Evolutionary conservation across 345 rosid species (phyloP), one percentile per base, ranked within the genome.

Genomic region (Aurinia saxatilis): DNA sequence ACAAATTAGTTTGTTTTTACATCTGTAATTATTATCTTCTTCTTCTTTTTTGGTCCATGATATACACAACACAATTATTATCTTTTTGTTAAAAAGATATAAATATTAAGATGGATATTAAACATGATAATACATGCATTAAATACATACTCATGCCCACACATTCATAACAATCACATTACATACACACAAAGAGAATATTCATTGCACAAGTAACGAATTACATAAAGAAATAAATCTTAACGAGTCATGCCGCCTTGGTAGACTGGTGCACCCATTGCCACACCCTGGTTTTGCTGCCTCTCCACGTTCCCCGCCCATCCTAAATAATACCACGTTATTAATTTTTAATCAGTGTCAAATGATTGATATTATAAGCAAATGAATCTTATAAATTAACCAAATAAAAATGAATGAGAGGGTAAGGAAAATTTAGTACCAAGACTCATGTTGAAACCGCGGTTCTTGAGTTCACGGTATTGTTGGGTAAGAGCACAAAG

Each of bases 401-500:
- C 5, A 6, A 5, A 6, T 0, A n/a, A 31, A 30, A 0, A 9
- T 27, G 21, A 55, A 21, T 12, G 6, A 58, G 21, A 3, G 4
- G 30, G 6, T 27, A 27, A 2, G 6, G 4, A 27, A 27, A 31
- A 3, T 1, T 19, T 1, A 4, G 25, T 77, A 79, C 84, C 82
- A 34, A 79, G 75, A 13, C 16, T 71, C 16, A 77, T 76, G 52
- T 79, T 58, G 57, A 66, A 71, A 40, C 86, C 78, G 0, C 77
- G 82, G 67, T 50, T 67, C 36, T 49, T 48, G 72, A 84, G 82
- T 62, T 84, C 86, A 0, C 84, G 66, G 59, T 75, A 76, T 56
- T 68, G 77, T 72, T 73, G 84, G 25, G 82, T 73, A 4, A 81
- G 75, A 57, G 82, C 79, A 41, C 81, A 79, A 0, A 62, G 68